These are phyloP conservation scores for Aspergillus ustus DNA, from an alignment of 2,329 filamentous ascomycete species.

Conservation along the genomic window DNA sequence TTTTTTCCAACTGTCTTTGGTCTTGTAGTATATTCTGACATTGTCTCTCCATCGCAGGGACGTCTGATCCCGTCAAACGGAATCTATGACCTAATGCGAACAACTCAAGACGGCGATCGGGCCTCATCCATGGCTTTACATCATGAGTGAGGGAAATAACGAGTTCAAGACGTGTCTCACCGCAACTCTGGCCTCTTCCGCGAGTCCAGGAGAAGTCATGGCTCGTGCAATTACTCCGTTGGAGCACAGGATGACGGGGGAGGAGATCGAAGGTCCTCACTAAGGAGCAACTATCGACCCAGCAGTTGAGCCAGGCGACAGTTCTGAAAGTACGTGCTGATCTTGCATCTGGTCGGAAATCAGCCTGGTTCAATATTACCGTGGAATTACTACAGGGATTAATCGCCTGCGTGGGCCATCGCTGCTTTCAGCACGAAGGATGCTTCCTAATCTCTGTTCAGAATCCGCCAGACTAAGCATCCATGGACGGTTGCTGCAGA, in stretches of 20 bases:
- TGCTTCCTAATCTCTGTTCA: slow-evolving; percentile 10
- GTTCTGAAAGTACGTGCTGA: slow-evolving; percentile 21
- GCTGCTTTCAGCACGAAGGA: slow-evolving; percentile 1
- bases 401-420: not conserved
- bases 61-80: not conserved
- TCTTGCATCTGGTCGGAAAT: slow-evolving; percentile 20
- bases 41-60: not conserved
- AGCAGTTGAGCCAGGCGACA: not conserved
- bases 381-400: slow-evolving; percentile 26
- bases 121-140: slow-evolving; percentile 4
- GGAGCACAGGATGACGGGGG: slow-evolving; percentile 6
- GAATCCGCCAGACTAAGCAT: slow-evolving; percentile 10
- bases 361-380: slow-evolving; percentile 16
- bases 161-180: slow-evolving; percentile 12
- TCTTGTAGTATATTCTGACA: slow-evolving; percentile 20
- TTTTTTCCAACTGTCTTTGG: slow-evolving; percentile 20
- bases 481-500: not conserved
- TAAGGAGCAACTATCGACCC: slow-evolving; percentile 1
- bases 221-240: slow-evolving; percentile 2
- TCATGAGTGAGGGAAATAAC: slow-evolving; percentile 3
- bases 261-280: slow-evolving; percentile 6
- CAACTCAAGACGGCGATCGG: slow-evolving; percentile 1
- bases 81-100: slow-evolving; percentile 8
- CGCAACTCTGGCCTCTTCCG: slow-evolving; percentile 16
- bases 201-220: not conserved